Conservation (phyloP, 352 stramenopile genomes). For the Phytophthora sojae region DNA sequence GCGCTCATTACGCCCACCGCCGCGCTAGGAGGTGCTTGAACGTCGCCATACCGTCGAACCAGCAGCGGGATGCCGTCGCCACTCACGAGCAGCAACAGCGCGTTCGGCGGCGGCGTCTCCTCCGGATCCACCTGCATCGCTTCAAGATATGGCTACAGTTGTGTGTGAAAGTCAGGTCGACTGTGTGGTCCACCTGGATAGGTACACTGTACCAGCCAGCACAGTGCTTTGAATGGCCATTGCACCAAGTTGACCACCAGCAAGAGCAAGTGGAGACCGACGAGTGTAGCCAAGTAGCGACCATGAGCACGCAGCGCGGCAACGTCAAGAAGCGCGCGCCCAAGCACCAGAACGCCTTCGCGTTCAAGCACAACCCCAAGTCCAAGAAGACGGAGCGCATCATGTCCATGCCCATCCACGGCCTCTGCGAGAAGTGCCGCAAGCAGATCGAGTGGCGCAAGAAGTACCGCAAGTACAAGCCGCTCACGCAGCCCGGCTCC, state of each 20-base stretch:
- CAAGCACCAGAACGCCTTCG: conserved; percentile 98
- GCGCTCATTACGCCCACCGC: conserved; percentile 56
- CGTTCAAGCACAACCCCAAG: conserved; percentile 98
- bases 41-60: conserved; percentile 52
- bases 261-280: not conserved
- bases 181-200: not conserved
- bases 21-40: conserved; percentile 51
- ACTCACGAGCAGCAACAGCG: conserved; percentile 59
- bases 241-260: conserved; percentile 9
- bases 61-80: conserved; percentile 60
- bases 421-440: conserved; percentile 94
- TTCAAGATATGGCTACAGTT: conserved; percentile 46
- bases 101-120: conserved; percentile 29
- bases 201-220: not conserved
- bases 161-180: not conserved
- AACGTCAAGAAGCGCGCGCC: conserved; percentile 91
- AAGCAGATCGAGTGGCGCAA: conserved; percentile 99
- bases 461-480: conserved; percentile 99
- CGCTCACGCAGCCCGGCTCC: conserved; percentile 93
- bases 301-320: conserved; percentile 88
- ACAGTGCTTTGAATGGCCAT: not conserved
- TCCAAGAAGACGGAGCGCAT: conserved; percentile 98
- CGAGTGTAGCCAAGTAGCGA: conserved; percentile 16
- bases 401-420: conserved; percentile 90
- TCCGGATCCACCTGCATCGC: conserved; percentile 27